These are phyloP conservation scores for Hydnomerulius pinastri DNA, from an alignment of 768 basidiomycete species.

Conservation along the genomic window DNA sequence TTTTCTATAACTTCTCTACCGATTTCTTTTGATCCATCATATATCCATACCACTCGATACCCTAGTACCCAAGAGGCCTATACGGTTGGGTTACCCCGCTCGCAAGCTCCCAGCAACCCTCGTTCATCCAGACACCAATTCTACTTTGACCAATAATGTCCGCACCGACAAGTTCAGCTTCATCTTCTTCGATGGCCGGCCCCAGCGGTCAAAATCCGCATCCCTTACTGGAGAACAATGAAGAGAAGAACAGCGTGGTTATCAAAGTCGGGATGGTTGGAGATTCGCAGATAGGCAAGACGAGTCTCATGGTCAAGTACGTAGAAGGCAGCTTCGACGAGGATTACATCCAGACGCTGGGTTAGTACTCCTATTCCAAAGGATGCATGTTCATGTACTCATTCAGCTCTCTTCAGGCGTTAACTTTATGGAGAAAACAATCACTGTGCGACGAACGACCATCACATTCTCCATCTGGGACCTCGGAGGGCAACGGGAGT, in stretches of 20 bases:
- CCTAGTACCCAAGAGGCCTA: conserved; percentile 23
- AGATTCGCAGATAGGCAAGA: conserved; percentile 99
- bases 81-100: not conserved
- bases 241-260: conserved; percentile 88
- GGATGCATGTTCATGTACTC: not conserved
- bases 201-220: conserved; percentile 56
- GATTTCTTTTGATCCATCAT: conserved; percentile 28
- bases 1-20: conserved; percentile 37
- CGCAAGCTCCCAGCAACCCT: conserved; percentile 14
- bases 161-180: conserved; percentile 48
- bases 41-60: conserved; percentile 27
- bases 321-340: conserved; percentile 99
- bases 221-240: conserved; percentile 56
- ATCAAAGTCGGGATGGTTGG: conserved; percentile 99
- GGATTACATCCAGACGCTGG: conserved; percentile 99
- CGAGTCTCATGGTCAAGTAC: conserved; percentile 99
- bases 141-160: conserved; percentile 42
- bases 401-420: conserved; percentile 56
- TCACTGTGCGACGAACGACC: conserved; percentile 95
- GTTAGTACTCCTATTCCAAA: conserved; percentile 42
- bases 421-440: conserved; percentile 99
- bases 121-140: conserved; percentile 17
- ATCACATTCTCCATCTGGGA: conserved; percentile 99
- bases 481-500: conserved; percentile 95
- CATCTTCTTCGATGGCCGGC: conserved; percentile 44